phyloP scores from a whole-genome alignment of 192 early-diverging fungal species.

The Jimgerdemannia lactiflua region DNA sequence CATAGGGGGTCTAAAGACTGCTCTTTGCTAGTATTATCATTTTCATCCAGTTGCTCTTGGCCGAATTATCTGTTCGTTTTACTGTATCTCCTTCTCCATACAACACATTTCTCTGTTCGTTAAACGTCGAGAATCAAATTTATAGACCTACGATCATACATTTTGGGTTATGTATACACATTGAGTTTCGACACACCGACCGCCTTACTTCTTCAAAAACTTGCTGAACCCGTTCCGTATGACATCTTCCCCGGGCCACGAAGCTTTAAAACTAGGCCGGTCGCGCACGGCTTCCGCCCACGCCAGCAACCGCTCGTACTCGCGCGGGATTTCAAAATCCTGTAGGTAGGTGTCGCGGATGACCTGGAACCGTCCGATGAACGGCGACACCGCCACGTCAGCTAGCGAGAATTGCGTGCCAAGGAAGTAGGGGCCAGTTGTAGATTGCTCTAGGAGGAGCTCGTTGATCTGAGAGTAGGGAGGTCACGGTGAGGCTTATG shows the following conservation, averaged over 20 bases:
- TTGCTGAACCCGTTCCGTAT: neutral
- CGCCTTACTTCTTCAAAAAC: too few relatives aligned
- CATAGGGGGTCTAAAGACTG: too few relatives aligned
- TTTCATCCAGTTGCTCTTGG: too few relatives aligned
- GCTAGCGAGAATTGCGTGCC: constrained; percentile 45
- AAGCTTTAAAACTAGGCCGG: neutral
- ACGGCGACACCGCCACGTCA: constrained; percentile 43
- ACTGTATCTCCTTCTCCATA: too few relatives aligned
- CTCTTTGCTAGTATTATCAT: too few relatives aligned
- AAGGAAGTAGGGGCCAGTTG: constrained; percentile 41
- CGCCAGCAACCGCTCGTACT: neutral
- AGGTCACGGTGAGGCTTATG: neutral
- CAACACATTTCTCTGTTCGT: too few relatives aligned
- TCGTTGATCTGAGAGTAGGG: constrained; percentile 32
- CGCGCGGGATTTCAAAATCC: constrained; percentile 1
- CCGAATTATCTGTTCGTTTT: too few relatives aligned
- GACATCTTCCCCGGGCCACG: neutral
- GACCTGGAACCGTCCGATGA: constrained; percentile 29
- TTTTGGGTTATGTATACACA: too few relatives aligned
- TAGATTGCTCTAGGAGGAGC: constrained; percentile 26
- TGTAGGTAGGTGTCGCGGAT: constrained; percentile 7
- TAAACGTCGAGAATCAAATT: too few relatives aligned
- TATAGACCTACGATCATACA: too few relatives aligned
- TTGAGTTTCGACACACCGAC: too few relatives aligned
- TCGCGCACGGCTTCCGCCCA: neutral